Conservation (phyloP, 2,329 filamentous ascomycete genomes). For the Trichoderma sp. region DNA sequence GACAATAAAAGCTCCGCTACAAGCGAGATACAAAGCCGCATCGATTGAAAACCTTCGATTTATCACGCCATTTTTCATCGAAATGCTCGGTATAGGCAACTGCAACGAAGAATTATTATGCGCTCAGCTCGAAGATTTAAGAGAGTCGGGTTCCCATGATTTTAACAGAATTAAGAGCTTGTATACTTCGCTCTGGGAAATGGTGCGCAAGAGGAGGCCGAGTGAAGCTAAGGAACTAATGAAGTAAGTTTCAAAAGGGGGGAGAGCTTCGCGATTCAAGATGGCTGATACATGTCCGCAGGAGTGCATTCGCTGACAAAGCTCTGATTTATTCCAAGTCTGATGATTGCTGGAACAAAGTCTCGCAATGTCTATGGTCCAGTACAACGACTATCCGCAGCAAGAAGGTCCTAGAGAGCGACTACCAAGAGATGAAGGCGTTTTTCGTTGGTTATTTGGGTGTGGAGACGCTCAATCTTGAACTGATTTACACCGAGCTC, state of each 20-base stretch:
- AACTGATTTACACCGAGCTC: background rate
- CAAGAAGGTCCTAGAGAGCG: background rate
- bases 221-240: background rate
- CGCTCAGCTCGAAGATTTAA: background rate
- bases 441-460: background rate
- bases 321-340: background rate
- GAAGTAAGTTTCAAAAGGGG: background rate
- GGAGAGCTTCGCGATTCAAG: background rate
- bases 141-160: background rate
- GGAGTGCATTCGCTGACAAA: background rate
- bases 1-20: background rate
- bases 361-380: background rate
- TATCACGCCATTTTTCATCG: background rate
- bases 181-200: background rate
- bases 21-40: background rate
- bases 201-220: background rate
- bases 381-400: background rate
- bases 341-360: background rate
- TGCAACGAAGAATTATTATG: background rate
- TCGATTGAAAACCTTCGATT: background rate
- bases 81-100: background rate
- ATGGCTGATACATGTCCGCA: background rate
- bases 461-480: background rate
- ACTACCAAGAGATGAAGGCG: background rate
- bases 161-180: background rate